Conservation (phyloP, 139 green algal species). For the Edaphochlamys debaryana region DNA sequence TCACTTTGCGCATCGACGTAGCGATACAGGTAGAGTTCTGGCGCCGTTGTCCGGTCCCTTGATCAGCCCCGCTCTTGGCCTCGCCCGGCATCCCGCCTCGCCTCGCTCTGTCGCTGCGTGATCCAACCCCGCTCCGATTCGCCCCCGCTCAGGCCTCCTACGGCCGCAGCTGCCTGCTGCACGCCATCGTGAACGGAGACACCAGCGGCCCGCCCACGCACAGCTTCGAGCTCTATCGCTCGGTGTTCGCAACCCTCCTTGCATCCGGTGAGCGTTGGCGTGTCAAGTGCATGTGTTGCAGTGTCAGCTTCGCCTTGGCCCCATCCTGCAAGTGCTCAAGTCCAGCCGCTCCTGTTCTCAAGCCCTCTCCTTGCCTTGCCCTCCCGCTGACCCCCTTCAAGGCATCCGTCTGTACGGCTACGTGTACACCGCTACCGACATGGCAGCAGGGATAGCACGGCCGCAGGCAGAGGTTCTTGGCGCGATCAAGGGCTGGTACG, state of each 20-base stretch:
- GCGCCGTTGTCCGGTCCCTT: not conserved
- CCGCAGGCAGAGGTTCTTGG: slow-evolving; percentile 2
- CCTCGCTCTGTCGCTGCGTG: too few species aligned
- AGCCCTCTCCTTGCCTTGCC: not conserved
- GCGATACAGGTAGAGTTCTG: not conserved
- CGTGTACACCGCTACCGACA: slow-evolving; percentile 17
- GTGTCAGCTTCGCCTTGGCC: not conserved
- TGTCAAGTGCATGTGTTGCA: not conserved
- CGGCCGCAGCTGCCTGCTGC: slow-evolving; percentile 5
- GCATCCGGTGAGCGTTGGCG: too few species aligned
- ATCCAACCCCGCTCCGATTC: too few species aligned
- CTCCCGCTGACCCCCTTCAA: not conserved
- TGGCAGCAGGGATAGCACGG: not conserved
- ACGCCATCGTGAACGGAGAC: slow-evolving; percentile 23
- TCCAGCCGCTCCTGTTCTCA: not conserved
- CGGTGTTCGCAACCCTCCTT: too few species aligned
- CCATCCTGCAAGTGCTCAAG: not conserved
- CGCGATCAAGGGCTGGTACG: slow-evolving; percentile 20
- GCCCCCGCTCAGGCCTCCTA: slow-evolving; percentile 7
- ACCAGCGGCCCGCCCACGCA: slow-evolving; percentile 23
- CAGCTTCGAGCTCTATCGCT: not conserved
- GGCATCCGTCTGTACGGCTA: slow-evolving; percentile 29
- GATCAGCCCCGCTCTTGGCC: not conserved
- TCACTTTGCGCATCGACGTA: not conserved
- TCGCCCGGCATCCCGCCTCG: too few species aligned